Base-by-base conservation (phyloP, 208 protist species). In the Naegleria gruberi region DNA sequence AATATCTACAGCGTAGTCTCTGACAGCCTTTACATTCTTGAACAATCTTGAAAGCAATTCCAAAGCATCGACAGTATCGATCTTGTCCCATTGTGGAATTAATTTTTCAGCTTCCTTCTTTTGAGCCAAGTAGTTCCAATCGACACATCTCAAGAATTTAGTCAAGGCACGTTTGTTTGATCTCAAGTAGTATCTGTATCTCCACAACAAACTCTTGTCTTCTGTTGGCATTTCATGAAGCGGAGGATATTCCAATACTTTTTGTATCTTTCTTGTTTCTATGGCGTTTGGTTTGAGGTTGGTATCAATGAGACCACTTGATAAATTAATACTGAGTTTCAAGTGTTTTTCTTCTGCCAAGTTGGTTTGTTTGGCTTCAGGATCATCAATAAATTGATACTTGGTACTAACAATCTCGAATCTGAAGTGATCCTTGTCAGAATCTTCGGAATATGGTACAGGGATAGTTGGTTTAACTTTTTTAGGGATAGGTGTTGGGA, bases 161-260 rank as follows among this genome's bases (percentile, higher is more conserved):
- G 97, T 92, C 43, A 98, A 95, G 47, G 95, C 95, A 41, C 94
- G 92, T 0, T 95, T 92, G 83, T 97, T 94, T 26, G 93, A 91
- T 30, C 91, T 85, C 51, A 98, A 93, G 91, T 95, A 98, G 89
- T 95, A 93, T 44, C 96, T 93, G 91, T 96, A 98, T 89, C 95
- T 96, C 97, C 97, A 99, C 86, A 99, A 92, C 86, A 99, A 92
- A 46, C 93, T 91, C 87, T 93, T 94, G 30, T 99, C 97, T 88
- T 98, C 96, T n/a, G 94, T 90, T 30, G 93, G 90, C 26, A 77
- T 26, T 41, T 89, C 86, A 26, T 89, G 34, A 26, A 77, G 26
- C 42, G 51, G 51, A 40, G 86, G 34, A 37, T 89, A 89, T 34
- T 43, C 45, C 5, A 89, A 15, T 37, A 89, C 81, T 26, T 43